Evolutionary conservation across 1,139 yeast species (phyloP), one percentile per base, ranked within the genome.

Genomic region (Blastobotrys indianensis): DNA sequence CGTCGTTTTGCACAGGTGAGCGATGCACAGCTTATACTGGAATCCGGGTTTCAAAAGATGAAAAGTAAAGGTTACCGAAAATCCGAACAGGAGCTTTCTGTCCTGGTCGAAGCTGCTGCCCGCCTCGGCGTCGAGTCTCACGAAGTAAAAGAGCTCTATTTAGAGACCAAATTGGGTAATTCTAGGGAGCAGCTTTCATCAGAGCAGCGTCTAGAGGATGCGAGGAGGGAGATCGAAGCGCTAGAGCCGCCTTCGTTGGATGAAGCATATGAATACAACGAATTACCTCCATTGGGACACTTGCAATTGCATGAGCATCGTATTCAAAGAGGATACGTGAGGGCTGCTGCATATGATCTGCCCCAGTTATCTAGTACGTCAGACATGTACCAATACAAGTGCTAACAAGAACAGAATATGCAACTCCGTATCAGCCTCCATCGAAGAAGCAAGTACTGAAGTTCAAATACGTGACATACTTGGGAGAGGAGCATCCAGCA

Each of bases 321-420:
- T 52, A 59, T 58, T 17, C 77, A 75, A 56, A 70, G 85, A 59
- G 74, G 77, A 47, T 79, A 83, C 60, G 82, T 82, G 59, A 76
- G 97, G 58, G 72, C 86, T 34, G 85, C 94, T 30, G 97, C 97
- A 0, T 92, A 82, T 67, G 97, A 90, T 64, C 75, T 90, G 73
- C 98, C 98, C 2, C 76, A 82, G 49, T 73, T 92, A 53, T 80
- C 82, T 4, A 20, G 25, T 20, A 20, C 25, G 25, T 20, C 6
- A 20, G 4, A 20, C 25, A 4, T 4, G 7, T 7, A 20, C 25
- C 25, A 7, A 20, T 20, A 7, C 7, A 39, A 79, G 5, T 31
- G 12, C 13, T 31, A 31, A 31, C 8, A 4, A n/a, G 15, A 31
- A 31, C 10, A n/a, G 15, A 86, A 64, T 83, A 75, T 63, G 53